Conservation (phyloP, 2,329 filamentous ascomycete genomes). For the Emergomyces orientalis region DNA sequence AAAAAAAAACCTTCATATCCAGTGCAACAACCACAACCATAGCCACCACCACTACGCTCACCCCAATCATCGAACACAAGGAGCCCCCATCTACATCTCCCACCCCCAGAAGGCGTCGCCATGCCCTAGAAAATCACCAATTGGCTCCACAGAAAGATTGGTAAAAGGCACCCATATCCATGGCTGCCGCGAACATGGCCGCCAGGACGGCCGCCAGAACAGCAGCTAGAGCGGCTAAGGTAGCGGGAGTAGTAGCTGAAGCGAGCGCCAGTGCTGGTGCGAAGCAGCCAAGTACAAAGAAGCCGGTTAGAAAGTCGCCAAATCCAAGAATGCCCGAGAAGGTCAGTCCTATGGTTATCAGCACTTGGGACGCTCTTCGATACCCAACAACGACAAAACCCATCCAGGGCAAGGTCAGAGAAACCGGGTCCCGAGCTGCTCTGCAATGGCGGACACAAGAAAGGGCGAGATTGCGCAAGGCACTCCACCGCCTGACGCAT, state of each 20-base stretch:
- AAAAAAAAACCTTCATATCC: not conserved
- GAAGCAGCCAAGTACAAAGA: not conserved
- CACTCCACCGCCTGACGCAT: conserved; percentile 40
- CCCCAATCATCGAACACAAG: not conserved
- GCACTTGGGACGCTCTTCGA: conserved; percentile 12
- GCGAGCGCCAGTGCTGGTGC: not conserved
- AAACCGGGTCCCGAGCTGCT: conserved; percentile 36
- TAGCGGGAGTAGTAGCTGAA: too few relatives aligned
- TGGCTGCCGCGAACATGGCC: not conserved
- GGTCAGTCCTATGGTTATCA: conserved; percentile 15
- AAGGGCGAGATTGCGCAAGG: conserved; percentile 34
- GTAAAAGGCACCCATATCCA: not conserved
- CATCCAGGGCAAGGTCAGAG: conserved; percentile 36
- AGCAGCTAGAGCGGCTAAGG: not conserved
- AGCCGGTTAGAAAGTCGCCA: not conserved
- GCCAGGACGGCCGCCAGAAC: not conserved
- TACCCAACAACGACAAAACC: conserved; percentile 16
- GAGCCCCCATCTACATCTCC: not conserved
- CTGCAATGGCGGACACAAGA: conserved; percentile 31
- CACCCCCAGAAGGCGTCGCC: not conserved
- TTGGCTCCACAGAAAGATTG: not conserved
- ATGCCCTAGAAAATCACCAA: conserved; percentile 3
- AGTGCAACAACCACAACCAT: not conserved
- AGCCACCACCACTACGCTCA: not conserved
- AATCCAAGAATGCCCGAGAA: conserved; percentile 3